Evolutionary conservation across 768 basidiomycete genomes (phyloP), one percentile per base, ranked within the genome.

Genomic region (Leccinum aurantiacum): DNA sequence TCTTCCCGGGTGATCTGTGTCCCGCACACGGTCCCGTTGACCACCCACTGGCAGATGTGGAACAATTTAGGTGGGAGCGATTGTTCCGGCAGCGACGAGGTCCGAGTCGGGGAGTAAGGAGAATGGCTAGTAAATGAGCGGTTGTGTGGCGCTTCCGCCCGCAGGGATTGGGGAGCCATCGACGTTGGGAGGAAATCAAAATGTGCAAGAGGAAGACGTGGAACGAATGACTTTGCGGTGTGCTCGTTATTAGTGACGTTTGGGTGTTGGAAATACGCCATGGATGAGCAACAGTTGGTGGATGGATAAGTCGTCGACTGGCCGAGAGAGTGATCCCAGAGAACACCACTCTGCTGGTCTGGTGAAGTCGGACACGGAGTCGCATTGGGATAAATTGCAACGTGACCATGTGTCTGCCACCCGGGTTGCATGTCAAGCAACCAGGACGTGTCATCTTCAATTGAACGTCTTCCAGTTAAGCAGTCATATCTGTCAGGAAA

Each of bases 11-110:
- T 22, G 22, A 22, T 22, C 22, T 22, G 22, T 22, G 22, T 27
- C 0, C 24, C 19, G 25, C 67, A 69, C 8, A 48, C 14, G 0
- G 24, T 19, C 3, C 59, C 63, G 17, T 65, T 51, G 1, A 0
- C 3, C 0, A 33, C 1, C 68, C 68, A 71, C 3, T 25, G 1
- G 19, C 70, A 70, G 1, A 1, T 10, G 22, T 22, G 22, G 22
- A 22, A 22, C 22, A 22, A 22, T 9, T 14, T 14, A 4, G 29
- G 31, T 1, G 25, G 19, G 15, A 8, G 4, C 0, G 33, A 1
- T 17, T 50, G 31, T 1, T 52, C 27, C 1, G 57, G 63, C 2
- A 52, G 6, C 2, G 66, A 63, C 3, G 22, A 35, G 13, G 61
- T 29, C 17, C 53, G 57, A 13, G 1, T 35, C 0, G 48, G 10